These are phyloP conservation scores for Diaporthe amygdali DNA, from an alignment of 2,329 filamentous ascomycete genomes.

Conservation along the genomic window DNA sequence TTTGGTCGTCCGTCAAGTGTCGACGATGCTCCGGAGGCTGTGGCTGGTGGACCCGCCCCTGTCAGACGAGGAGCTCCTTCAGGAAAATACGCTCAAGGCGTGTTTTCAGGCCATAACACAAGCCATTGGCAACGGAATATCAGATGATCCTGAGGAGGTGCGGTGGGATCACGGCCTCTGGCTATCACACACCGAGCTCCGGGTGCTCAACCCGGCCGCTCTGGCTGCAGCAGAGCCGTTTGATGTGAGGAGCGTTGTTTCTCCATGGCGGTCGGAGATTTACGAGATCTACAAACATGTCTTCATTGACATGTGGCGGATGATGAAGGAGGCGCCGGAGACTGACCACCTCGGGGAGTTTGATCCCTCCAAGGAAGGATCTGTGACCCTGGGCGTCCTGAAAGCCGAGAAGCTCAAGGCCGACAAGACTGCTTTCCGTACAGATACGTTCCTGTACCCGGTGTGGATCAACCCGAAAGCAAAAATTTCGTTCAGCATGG, in stretches of 20 bases:
- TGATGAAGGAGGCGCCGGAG: neutral
- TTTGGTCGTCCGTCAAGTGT: conserved; percentile 20
- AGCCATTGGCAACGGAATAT: conserved; percentile 11
- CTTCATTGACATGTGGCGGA: conserved; percentile 26
- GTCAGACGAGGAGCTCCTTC: conserved; percentile 17
- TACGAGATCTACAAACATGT: conserved; percentile 26
- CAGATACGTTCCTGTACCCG: conserved; percentile 26
- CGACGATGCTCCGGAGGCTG: conserved; percentile 25
- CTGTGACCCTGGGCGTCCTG: conserved; percentile 21
- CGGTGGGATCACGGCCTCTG: conserved; percentile 24
- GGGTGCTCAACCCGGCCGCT: conserved; percentile 16
- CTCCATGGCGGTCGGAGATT: conserved; percentile 24
- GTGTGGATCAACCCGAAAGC: conserved; percentile 19
- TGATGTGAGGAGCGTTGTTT: conserved; percentile 19
- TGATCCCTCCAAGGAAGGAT: conserved; percentile 17
- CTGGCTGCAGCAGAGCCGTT: neutral
- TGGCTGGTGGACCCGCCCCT: conserved; percentile 25
- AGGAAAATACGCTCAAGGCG: conserved; percentile 7
- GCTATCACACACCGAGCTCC: conserved; percentile 14
- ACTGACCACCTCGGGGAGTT: conserved; percentile 14
- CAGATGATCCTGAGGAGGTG: conserved; percentile 1
- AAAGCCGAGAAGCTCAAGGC: conserved; percentile 4
- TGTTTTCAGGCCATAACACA: conserved; percentile 14
- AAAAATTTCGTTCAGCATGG: neutral
- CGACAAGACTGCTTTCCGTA: conserved; percentile 13